These are phyloP conservation scores for Colletotrichum sp. DNA, from an alignment of 2,329 filamentous ascomycete species.

Conservation along the genomic window DNA sequence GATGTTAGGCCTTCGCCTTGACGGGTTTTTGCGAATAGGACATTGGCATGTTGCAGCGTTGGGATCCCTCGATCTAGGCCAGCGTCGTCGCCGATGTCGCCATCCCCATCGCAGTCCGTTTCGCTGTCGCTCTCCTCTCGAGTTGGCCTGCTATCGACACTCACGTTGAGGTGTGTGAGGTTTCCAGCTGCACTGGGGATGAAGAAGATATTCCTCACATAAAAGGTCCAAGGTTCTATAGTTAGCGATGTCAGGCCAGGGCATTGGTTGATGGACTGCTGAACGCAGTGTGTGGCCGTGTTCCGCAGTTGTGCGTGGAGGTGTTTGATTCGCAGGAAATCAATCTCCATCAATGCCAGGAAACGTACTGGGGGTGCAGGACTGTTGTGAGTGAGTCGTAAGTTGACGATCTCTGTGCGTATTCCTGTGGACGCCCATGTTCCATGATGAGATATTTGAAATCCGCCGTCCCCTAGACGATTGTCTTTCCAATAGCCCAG, in stretches of 20 bases:
- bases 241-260: not conserved
- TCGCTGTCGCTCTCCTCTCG: not conserved
- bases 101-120: not conserved
- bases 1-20: not conserved
- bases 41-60: not conserved
- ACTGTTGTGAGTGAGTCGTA: not conserved
- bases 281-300: not conserved
- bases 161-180: not conserved
- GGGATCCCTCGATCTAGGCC: not conserved
- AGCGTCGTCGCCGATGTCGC: not conserved
- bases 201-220: not conserved
- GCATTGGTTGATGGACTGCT: not conserved
- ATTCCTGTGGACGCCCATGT: not conserved
- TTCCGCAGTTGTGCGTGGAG: not conserved
- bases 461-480: not conserved
- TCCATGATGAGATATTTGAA: not conserved
- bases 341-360: not conserved
- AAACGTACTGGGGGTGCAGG: not conserved
- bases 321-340: not conserved
- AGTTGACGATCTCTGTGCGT: not conserved
- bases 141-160: not conserved
- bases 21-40: not conserved
- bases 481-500: not conserved
- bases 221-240: not conserved
- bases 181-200: not conserved